Evolutionary conservation across 2,329 filamentous ascomycete species (phyloP).

Genomic region (Penicillium sp.): DNA sequence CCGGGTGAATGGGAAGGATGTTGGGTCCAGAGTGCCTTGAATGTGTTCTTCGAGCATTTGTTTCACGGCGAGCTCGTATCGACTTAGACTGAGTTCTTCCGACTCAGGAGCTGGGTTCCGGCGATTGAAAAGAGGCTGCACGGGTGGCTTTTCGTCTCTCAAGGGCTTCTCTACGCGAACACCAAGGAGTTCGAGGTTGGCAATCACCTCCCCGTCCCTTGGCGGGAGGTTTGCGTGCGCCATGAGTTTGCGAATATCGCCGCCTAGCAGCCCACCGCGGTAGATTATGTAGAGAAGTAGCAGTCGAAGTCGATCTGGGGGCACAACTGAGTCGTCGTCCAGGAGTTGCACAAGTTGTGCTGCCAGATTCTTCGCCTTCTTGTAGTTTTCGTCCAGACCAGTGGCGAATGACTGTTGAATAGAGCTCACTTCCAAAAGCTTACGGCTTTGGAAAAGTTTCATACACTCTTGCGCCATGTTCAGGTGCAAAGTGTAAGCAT

Average conservation of each 20-base stretch:
- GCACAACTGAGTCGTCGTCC: conserved; percentile 74
- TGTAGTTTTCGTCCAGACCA: conserved; percentile 87
- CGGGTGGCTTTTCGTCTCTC: conserved; percentile 72
- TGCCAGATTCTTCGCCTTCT: conserved; percentile 85
- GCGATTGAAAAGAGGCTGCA: conserved; percentile 69
- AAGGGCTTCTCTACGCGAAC: conserved; percentile 70
- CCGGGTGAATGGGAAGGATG: conserved; percentile 71
- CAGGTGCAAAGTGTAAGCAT: conserved; percentile 89
- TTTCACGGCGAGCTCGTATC: conserved; percentile 81
- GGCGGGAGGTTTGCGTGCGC: conserved; percentile 77
- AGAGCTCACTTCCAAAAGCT: conserved; percentile 81
- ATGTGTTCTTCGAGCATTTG: conserved; percentile 76
- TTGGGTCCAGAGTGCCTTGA: conserved; percentile 66
- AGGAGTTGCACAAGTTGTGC: conserved; percentile 84
- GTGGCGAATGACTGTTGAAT: conserved; percentile 91
- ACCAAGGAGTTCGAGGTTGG: conserved; percentile 78
- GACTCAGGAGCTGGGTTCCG: conserved; percentile 59
- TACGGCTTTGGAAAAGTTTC: conserved; percentile 83
- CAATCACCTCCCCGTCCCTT: conserved; percentile 70
- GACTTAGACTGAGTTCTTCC: conserved; percentile 82
- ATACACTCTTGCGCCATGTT: conserved; percentile 98
- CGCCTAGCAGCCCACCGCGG: conserved; percentile 77
- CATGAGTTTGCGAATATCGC: conserved; percentile 82
- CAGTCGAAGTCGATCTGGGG: conserved; percentile 77
- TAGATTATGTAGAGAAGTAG: conserved; percentile 85